These are phyloP conservation scores for Phytophthora litchii DNA, from an alignment of 352 stramenopile species.

Conservation along the genomic window DNA sequence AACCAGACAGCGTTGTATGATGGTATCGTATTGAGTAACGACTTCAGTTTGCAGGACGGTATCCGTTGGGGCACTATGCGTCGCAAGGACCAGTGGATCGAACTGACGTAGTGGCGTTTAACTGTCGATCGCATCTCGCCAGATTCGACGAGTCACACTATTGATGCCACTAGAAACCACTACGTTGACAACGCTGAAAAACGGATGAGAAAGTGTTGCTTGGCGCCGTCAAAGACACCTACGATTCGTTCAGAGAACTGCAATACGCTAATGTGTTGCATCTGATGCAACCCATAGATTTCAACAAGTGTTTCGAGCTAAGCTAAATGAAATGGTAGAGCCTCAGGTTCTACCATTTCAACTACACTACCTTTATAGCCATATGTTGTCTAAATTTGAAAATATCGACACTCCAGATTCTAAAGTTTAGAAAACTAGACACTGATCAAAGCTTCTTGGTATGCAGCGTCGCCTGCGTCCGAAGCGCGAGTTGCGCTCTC, in stretches of 20 bases:
- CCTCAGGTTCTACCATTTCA: no score
- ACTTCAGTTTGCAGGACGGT: constrained; percentile 2
- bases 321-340: no score
- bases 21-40: constrained; percentile 10
- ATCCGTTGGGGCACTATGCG: constrained; percentile 2
- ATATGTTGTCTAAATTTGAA: background rate
- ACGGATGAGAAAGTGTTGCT: constrained; percentile 13
- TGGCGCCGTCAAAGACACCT: no score
- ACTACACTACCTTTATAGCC: no score
- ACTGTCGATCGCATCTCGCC: constrained; percentile 1
- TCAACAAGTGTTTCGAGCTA: no score
- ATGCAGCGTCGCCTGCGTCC: constrained; percentile 20
- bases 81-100: constrained; percentile 4
- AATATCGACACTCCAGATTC: background rate
- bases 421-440: background rate
- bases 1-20: background rate
- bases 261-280: no score
- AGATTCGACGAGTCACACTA: constrained; percentile 4
- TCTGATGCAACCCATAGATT: no score
- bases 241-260: no score
- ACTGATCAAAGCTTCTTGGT: background rate
- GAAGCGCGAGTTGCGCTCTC: constrained; percentile 13
- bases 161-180: constrained; percentile 9
- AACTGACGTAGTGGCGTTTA: constrained; percentile 16
- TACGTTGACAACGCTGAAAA: constrained; percentile 14